Evolutionary conservation across 345 rosid genomes (phyloP).

Genomic region (Excoecaria cochinchinensis): DNA sequence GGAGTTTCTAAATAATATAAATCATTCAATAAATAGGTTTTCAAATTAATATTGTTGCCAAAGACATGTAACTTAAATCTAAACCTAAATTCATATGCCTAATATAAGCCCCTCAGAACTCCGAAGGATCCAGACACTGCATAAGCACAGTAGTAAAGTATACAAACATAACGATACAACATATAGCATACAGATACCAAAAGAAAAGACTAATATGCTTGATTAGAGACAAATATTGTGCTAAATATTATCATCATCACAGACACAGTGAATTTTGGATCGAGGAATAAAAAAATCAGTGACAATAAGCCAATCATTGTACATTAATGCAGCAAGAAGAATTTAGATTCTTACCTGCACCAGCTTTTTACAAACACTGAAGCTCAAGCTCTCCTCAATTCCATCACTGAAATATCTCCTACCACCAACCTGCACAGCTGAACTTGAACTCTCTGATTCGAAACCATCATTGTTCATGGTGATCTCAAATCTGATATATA

Average conservation of each 20-base stretch:
- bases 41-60: background rate
- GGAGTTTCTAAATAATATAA: background rate
- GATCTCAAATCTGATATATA: constrained; percentile 68
- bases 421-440: constrained; percentile 43
- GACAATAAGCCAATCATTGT: background rate
- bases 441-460: constrained; percentile 43
- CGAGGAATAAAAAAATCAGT: background rate
- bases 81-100: background rate
- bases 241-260: background rate
- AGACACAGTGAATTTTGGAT: background rate
- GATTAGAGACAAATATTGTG: background rate
- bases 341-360: constrained; percentile 54
- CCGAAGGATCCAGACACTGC: background rate
- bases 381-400: constrained; percentile 70
- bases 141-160: background rate
- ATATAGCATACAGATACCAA: background rate
- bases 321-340: background rate
- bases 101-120: no score
- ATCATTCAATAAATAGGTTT: no score
- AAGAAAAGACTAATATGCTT: background rate
- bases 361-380: constrained; percentile 85
- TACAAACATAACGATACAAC: background rate
- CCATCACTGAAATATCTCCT: constrained; percentile 47
- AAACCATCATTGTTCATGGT: constrained; percentile 32
- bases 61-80: background rate